Evolutionary conservation across 108 stramenopile genomes (phyloP), one percentile per base, ranked within the genome.

Genomic region (Cyclotella sp.): DNA sequence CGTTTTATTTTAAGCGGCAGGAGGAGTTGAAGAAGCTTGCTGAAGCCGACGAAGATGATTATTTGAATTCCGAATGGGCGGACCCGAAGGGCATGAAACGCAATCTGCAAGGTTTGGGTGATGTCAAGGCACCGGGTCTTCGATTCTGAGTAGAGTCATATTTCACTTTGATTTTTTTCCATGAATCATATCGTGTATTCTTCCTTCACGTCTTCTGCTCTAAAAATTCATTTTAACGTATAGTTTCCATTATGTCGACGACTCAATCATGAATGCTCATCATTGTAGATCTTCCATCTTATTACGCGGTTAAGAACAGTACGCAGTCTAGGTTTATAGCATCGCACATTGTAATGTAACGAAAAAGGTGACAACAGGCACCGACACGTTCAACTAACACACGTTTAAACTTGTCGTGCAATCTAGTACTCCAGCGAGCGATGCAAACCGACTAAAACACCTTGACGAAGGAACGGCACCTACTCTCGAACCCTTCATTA

Each of bases 1-100:
- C 93, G 51, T 91, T 88, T 64, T 96, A 96, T 65, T 94, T 94
- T 84, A 95, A 95, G 84, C 79, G 90, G 27, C 93, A 96, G 69
- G 94, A 97, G 88, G 95, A 97, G 81, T 55, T 93, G 59, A 94
- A 93, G 72, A 70, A 63, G n/a, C 75, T 95, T 21, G 79, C 86
- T 30, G 83, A 95, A 77, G 80, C 79, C 0, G 83, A 95, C 26
- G 94, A 96, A 29, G 96, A 97, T 73, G 94, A 95, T 73, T 97
- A 94, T 76, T 75, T 97, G 30, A 78, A 87, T 59, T 82, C 86
- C 10, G 53, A 76, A 18, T 97, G 96, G 96, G 96, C 96, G 0
- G 92, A 97, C 74, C 81, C 95, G 16, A 88, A 86, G 64, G 87
- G 89, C 34, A 87, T 97, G 73, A 93, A 92, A 68, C 61, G 68